Base-by-base conservation (phyloP, 805 yeast genomes). In the Naumovozyma castellii region DNA sequence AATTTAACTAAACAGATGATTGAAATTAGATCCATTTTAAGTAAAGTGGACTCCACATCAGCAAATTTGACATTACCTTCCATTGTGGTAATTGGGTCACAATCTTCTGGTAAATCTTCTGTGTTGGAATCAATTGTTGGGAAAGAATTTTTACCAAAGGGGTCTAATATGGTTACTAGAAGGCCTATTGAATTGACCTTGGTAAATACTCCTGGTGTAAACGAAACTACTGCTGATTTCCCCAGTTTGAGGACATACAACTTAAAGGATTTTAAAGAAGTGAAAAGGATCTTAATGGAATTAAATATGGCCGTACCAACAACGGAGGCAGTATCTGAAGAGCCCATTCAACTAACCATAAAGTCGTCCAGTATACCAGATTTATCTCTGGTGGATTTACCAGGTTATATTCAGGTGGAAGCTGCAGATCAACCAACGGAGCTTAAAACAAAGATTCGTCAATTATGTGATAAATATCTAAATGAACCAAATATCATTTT, bases 131-230 rank as follows among this genome's bases (percentile, higher is more conserved):
- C 96, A 5, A 84, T 92, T 42, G 99, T 92, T 4, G 99, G 99
- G n/a, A 95, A 84, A 51, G 97, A 92, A 58, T 92, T 92, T 50
- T 66, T 92, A 42, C 99, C 99, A 28, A 92, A 92, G 61, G 99
- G 99, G 25, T 76, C 85, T 32, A 92, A 94, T 57, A 94, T 92
- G 98, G 98, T 94, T 27, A 92, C 99, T 0, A 76, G 97, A 60
- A 74, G 98, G 51, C 99, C 99, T 1, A 90, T 92, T 35, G 99
- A 92, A 64, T 70, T 92, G 47, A 94, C 98, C 0, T 68, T 92
- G 36, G 80, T 92, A 6, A 88, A 92, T 56, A 77, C 95, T 2
- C 88, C 94, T n/a, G 70, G 70, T 32, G 51, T 78, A 0, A 86
- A 87, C 2, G 81, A 88, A 5, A 94, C 85, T 48, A 76, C 78